These are phyloP conservation scores for Hymenoscyphus repandus DNA, from an alignment of 2,329 filamentous ascomycete species.

Conservation along the genomic window DNA sequence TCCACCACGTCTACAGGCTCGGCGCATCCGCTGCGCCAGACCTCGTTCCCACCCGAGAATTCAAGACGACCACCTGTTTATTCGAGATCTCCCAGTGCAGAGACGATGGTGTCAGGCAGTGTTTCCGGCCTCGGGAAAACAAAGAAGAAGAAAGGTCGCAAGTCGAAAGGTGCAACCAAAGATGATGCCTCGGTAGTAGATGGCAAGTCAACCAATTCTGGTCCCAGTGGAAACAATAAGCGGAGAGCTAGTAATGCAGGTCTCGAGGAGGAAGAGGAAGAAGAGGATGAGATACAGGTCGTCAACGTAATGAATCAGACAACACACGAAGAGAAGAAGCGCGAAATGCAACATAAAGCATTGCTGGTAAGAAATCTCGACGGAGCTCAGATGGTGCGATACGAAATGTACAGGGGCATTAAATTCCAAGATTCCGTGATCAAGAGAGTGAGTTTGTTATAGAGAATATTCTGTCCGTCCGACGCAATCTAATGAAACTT, in stretches of 20 bases:
- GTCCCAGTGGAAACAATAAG: conserved; percentile 35
- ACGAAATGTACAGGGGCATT: conserved; percentile 64
- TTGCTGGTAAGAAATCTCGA: conserved; percentile 63
- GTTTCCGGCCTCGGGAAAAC: conserved; percentile 46
- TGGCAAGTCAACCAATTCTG: conserved; percentile 40
- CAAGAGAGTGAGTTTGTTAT: conserved; percentile 48
- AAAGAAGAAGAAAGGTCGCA: conserved; percentile 55
- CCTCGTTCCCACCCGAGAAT: conserved; percentile 70
- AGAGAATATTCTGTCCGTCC: not conserved
- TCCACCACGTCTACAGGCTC: conserved; percentile 48
- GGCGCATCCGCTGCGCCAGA: conserved; percentile 70
- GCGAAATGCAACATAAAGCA: conserved; percentile 50
- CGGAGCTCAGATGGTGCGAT: conserved; percentile 61
- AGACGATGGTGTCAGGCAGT: conserved; percentile 57
- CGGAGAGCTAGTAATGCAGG: conserved; percentile 41
- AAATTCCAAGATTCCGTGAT: conserved; percentile 66
- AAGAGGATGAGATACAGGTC: conserved; percentile 38
- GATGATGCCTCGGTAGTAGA: conserved; percentile 43
- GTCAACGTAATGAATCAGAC: conserved; percentile 54
- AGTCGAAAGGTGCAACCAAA: conserved; percentile 52
- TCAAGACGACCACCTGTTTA: conserved; percentile 36
- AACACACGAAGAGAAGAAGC: conserved; percentile 63
- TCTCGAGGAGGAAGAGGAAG: conserved; percentile 47
- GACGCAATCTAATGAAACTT: not conserved
- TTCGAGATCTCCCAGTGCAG: conserved; percentile 61